These are phyloP conservation scores for Linaria vulgaris DNA, from an alignment of 257 asterid species.

Conservation along the genomic window DNA sequence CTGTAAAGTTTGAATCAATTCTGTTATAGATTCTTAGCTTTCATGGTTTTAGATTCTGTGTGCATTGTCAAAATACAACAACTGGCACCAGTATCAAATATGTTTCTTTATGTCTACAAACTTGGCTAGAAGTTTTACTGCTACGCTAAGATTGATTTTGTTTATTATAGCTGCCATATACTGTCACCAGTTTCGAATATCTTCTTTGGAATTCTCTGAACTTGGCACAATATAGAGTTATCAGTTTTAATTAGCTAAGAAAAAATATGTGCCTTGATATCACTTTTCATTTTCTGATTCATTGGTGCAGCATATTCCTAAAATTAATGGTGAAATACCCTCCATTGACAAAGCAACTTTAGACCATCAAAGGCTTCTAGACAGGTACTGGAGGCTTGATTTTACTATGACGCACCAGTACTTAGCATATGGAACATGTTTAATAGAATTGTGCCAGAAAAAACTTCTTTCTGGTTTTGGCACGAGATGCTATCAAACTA, in stretches of 20 bases:
- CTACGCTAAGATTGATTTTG: neutral
- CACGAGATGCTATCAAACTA: neutral
- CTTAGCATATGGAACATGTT: neutral
- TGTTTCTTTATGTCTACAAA: neutral
- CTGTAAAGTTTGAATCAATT: neutral
- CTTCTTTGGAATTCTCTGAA: neutral
- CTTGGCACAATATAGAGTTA: neutral
- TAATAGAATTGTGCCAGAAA: neutral
- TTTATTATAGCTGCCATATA: neutral
- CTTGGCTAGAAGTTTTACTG: neutral
- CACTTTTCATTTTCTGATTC: constrained; percentile 12
- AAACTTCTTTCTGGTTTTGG: constrained; percentile 17
- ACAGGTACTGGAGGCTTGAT: constrained; percentile 53
- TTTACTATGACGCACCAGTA: constrained; percentile 7
- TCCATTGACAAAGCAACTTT: constrained; percentile 84
- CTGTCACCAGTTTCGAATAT: neutral
- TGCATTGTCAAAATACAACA: neutral
- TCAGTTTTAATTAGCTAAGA: constrained; percentile 14
- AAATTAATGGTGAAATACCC: constrained; percentile 92
- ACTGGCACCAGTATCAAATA: neutral
- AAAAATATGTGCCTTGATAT: neutral
- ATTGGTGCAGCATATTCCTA: constrained; percentile 86
- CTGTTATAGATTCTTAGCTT: neutral
- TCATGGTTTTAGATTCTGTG: no score
- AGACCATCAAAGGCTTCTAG: constrained; percentile 93